Evolutionary conservation across 2,329 filamentous ascomycete genomes (phyloP).

Genomic region (Sporothrix mexicana): DNA sequence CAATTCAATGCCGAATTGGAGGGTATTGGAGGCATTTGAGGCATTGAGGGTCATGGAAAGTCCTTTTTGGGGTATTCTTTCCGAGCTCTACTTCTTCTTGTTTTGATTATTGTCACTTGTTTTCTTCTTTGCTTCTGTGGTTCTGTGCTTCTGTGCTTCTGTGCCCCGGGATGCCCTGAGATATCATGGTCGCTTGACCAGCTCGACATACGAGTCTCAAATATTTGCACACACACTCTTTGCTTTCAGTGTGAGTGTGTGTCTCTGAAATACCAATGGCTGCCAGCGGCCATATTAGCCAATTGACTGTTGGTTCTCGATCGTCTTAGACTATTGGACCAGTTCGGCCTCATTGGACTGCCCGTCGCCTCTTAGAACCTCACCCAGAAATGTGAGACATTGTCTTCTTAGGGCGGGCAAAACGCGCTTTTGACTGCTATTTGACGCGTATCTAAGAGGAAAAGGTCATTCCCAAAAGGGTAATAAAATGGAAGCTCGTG

Average conservation of each 20-base stretch:
- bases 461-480: background rate
- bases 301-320: background rate
- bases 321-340: no score
- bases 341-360: no score
- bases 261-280: constrained; percentile 2
- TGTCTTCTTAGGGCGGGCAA: constrained; percentile 2
- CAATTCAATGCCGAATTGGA: background rate
- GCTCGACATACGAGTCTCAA: background rate
- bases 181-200: constrained; percentile 22
- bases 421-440: constrained; percentile 17
- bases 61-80: background rate
- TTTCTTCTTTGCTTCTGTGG: background rate
- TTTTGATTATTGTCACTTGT: background rate
- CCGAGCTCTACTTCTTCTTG: background rate
- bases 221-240: background rate
- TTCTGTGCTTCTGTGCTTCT: background rate
- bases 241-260: background rate
- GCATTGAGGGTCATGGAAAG: background rate
- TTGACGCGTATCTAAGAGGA: background rate
- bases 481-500: constrained; percentile 1
- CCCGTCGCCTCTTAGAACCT: no score
- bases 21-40: background rate
- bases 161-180: background rate
- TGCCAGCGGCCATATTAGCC: background rate
- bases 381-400: background rate